Base-by-base conservation (phyloP, 2,329 filamentous ascomycete genomes). In the Tolypocladium tundrense region DNA sequence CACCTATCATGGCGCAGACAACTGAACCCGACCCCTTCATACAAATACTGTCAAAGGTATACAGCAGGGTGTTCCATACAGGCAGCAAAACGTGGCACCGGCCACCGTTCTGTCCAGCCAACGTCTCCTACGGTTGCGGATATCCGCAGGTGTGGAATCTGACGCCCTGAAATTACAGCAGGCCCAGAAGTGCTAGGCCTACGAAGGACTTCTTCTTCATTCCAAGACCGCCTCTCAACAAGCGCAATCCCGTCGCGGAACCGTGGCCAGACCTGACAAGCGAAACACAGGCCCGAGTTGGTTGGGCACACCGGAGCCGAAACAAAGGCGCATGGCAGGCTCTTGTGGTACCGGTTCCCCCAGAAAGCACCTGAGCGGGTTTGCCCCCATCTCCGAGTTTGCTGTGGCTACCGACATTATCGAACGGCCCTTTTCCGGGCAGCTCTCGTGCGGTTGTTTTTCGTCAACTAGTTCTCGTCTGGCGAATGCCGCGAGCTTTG, bases 401-500 rank as follows among this genome's bases (percentile, higher is more conserved):
- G 31, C 48, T 53, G 31, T 43, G 55, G 35, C 43, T 41, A 42
- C 43, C 55, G 37, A 57, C 43, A 16, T 55, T 24, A 43, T 24
- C 53, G 40, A 55, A 55, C 53, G 51, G 43, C 50, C 51, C 51
- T 40, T 13, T 40, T 31, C 39, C 51, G 55, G 55, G 54, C 24
- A 51, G 37, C 39, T 39, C 50, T 53, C 51, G 33, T 19, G n/a
- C 24, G 10, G 21, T n/a, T 42, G 11, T 41, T 33, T 31, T 21
- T 57, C 56, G 51, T 31, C 43, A 42, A 9, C 53, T 54, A 42
- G 39, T 42, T 54, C 56, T 9, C 33, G 41, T 48, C 42, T 21
- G 53, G 57, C 48, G 21, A 58, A 56, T 58, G 57, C 33, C 53
- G 53, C 57, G 57, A 58, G 53, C 57, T 58, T 58, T 58, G 57